Base-by-base conservation (phyloP, 257 asterid species). In the Solanum neorickii region DNA sequence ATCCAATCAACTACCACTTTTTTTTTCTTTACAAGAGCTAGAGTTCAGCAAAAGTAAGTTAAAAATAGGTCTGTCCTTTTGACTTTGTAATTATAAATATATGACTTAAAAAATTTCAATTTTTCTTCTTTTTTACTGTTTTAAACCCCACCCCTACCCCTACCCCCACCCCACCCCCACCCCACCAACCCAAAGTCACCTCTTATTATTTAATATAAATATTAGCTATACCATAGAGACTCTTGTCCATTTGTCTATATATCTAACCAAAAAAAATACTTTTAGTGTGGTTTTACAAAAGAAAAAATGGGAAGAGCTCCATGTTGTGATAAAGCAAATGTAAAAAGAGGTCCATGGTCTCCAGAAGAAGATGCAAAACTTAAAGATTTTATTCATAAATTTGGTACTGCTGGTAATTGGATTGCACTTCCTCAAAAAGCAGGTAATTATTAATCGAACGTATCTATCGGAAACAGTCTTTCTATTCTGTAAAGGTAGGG, bases 261-360 rank as follows among this genome's bases (percentile, higher is more conserved):
- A 80, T 9, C 44, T 9, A 29, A 47, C 62, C 2, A 18, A 25
- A 18, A 25, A 41, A 41, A 44, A 10, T 78, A 27, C 42, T 46
- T 66, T 56, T 78, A 80, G 44, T 27, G 12, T 46, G 41, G 2
- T 33, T 33, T 33, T 4, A 66, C 37, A 44, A 20, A 72, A 88
- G 87, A 87, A 74, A 74, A 91, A 49, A 95, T 95, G 99, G 99
- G 99, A 25, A 96, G 99, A 90, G 98, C 99, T 86, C 99, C 99
- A 27, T 96, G 99, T 86, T 96, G 99, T 91, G 99, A 96, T 46
- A 96, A 96, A 91, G 95, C 98, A 9, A 96, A 92, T 89, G 99
- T 96, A 88, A 96, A 96, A 94, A 96, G 90, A 86, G 99, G 99
- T 73, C 98, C 99, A 84, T 96, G 99, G 99, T 94, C 99, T 5